phyloP scores from a whole-genome alignment of 306 rosid species.

The Vigna unguiculata region DNA sequence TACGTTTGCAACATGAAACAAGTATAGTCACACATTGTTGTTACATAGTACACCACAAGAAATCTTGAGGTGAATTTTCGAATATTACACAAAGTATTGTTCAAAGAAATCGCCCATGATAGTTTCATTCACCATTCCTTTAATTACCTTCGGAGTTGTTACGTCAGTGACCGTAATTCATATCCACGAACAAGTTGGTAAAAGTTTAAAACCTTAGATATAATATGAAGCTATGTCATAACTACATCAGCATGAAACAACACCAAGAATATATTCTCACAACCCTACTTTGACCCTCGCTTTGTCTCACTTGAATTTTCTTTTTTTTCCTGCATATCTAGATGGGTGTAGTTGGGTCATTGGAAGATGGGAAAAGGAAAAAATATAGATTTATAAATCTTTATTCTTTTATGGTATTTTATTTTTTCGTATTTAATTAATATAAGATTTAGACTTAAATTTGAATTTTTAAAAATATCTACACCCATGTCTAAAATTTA shows the following conservation, averaged over 20 bases:
- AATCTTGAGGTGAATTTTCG: background rate
- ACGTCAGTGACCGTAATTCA: background rate
- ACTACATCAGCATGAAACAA: constrained; percentile 22
- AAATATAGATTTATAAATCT: too few species aligned
- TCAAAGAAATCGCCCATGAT: background rate
- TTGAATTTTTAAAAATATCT: too few species aligned
- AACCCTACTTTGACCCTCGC: constrained; percentile 39
- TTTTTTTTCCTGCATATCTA: constrained; percentile 4
- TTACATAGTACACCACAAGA: background rate
- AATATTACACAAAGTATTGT: background rate
- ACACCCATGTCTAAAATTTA: background rate
- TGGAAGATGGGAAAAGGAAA: too few species aligned
- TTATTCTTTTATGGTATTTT: too few species aligned
- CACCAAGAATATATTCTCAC: constrained; percentile 30
- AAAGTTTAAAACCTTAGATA: constrained; percentile 26
- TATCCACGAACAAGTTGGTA: constrained; percentile 7
- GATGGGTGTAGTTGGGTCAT: background rate
- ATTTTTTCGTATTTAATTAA: too few species aligned
- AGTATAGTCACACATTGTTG: background rate
- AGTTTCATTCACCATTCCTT: background rate
- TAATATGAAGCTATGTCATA: constrained; percentile 4
- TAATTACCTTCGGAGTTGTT: background rate
- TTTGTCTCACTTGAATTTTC: background rate
- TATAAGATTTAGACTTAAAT: too few species aligned
- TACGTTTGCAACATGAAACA: too few species aligned